These are phyloP conservation scores for Fusarium virguliforme DNA, from an alignment of 2,329 filamentous ascomycete genomes.

Conservation along the genomic window DNA sequence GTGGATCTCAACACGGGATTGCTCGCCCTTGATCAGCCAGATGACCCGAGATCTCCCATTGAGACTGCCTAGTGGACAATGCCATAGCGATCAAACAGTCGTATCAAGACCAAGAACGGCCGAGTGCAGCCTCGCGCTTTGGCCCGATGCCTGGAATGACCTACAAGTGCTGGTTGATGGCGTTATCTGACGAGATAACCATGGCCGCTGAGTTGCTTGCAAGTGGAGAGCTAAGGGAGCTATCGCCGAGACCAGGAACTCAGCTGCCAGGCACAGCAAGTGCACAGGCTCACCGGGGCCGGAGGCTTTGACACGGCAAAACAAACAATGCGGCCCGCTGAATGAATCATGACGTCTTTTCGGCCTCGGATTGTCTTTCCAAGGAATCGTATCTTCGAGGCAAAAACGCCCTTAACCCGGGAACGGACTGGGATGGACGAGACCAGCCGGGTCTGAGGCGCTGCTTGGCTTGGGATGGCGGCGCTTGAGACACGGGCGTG, in stretches of 20 bases:
- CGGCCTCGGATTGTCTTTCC: constrained; percentile 32
- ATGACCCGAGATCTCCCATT: constrained; percentile 27
- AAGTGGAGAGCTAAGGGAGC: constrained; percentile 38
- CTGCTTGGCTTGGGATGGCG: constrained; percentile 38
- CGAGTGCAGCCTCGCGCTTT: constrained; percentile 23
- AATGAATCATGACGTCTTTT: constrained; percentile 45
- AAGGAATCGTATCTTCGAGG: constrained; percentile 34
- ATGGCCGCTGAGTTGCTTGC: constrained; percentile 28
- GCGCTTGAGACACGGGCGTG: constrained; percentile 45
- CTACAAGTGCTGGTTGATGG: constrained; percentile 44
- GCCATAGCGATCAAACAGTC: neutral
- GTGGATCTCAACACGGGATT: neutral
- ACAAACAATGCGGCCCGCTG: constrained; percentile 14
- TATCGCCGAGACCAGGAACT: constrained; percentile 22
- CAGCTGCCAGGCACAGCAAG: constrained; percentile 1
- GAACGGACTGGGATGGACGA: constrained; percentile 39
- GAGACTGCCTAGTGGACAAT: constrained; percentile 16
- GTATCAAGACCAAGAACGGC: constrained; percentile 19
- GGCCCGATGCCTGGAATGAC: constrained; percentile 43
- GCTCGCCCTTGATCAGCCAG: constrained; percentile 3
- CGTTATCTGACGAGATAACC: constrained; percentile 51
- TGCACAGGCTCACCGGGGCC: constrained; percentile 14
- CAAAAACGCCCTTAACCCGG: constrained; percentile 36
- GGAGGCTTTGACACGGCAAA: constrained; percentile 18
- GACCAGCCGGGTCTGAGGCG: constrained; percentile 33